Conservation (phyloP, 371 early-diverging fungal species). For the Actinomortierella ambigua region DNA sequence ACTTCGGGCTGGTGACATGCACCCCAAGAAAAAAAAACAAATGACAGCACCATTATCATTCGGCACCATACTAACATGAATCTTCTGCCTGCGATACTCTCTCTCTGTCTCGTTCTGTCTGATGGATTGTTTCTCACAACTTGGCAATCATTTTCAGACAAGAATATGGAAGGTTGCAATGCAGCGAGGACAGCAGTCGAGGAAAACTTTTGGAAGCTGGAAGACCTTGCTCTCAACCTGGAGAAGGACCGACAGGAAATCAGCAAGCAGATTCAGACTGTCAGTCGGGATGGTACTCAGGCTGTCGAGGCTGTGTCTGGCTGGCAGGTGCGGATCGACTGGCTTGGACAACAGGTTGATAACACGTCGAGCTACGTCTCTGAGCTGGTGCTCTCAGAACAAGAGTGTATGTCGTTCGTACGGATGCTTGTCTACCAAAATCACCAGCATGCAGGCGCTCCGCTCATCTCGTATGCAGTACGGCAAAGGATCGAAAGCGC, state of each 20-base stretch:
- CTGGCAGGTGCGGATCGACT: slow-evolving; percentile 44
- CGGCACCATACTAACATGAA: background rate
- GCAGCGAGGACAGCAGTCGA: slow-evolving; percentile 36
- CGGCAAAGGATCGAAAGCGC: too few species aligned
- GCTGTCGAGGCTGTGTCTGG: slow-evolving; percentile 28
- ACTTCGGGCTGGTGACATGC: too few species aligned
- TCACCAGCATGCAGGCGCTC: slow-evolving; percentile 26
- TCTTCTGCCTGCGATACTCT: background rate
- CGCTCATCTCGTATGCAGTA: slow-evolving; percentile 20
- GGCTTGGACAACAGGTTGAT: slow-evolving; percentile 28
- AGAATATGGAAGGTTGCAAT: slow-evolving; percentile 31
- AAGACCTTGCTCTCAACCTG: slow-evolving; percentile 35
- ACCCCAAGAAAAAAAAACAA: background rate
- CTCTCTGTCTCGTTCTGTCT: background rate
- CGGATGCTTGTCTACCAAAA: slow-evolving; percentile 45
- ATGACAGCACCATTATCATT: too few species aligned
- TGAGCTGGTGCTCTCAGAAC: slow-evolving; percentile 41
- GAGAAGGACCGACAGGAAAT: slow-evolving; percentile 39
- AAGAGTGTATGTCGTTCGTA: slow-evolving; percentile 45
- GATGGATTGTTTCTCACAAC: background rate
- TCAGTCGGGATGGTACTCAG: slow-evolving; percentile 23
- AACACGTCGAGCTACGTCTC: slow-evolving; percentile 44
- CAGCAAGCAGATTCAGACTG: slow-evolving; percentile 20
- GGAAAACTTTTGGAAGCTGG: slow-evolving; percentile 43
- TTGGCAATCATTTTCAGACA: background rate